Percentiles rank a stretch among this genome's conserved stretches.
These are phyloP conservation scores for Aspergillus transmontanensis DNA, from an alignment of 2,329 filamentous ascomycete genomes.

Conservation along the genomic window DNA sequence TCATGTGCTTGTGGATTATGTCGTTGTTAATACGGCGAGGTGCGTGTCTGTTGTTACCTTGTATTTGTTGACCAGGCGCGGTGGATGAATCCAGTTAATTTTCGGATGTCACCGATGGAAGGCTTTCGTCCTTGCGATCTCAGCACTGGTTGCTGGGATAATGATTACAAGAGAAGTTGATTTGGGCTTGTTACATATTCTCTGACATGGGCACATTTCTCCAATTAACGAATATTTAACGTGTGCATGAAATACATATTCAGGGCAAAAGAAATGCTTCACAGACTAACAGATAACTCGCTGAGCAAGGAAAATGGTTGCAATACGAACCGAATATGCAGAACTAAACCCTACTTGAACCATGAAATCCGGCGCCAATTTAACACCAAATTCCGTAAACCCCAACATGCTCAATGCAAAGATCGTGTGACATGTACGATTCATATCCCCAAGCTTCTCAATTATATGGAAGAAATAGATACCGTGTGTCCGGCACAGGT, in stretches of 20 bases:
- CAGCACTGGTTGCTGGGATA: neutral
- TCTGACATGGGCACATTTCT: neutral
- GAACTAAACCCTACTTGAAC: neutral
- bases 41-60: neutral
- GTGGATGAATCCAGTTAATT: neutral
- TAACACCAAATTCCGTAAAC: conserved; percentile 6
- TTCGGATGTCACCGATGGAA: neutral
- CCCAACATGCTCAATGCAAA: conserved; percentile 4
- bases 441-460: neutral
- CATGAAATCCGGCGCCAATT: conserved; percentile 5
- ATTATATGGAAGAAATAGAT: neutral
- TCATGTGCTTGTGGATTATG: neutral
- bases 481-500: neutral
- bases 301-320: neutral
- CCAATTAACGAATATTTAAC: neutral
- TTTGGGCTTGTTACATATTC: neutral
- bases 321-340: neutral
- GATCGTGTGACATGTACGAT: neutral
- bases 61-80: neutral
- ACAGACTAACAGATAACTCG: neutral
- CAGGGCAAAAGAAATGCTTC: neutral
- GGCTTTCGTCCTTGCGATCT: neutral
- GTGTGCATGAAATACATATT: neutral
- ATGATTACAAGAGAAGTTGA: neutral
- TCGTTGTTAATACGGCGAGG: neutral